Percentiles rank a stretch among this genome's conserved stretches.
Conservation (phyloP, 1,139 yeast species). For the Suhomyces bolitotheri region DNA sequence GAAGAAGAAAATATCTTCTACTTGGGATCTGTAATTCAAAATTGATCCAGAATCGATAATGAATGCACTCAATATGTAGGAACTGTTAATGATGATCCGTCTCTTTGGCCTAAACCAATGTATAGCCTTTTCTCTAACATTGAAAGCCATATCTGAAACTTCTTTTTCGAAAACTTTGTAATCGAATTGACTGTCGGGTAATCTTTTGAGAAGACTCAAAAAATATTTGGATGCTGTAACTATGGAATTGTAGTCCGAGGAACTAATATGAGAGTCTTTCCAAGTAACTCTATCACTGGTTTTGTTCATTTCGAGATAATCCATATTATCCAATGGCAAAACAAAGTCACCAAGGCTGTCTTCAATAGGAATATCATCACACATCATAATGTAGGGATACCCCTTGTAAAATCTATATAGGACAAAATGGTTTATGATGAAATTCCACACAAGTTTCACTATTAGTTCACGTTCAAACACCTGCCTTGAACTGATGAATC, state of each 20-base stretch:
- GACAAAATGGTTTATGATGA: slow-evolving; percentile 33
- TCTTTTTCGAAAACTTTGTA: slow-evolving; percentile 2
- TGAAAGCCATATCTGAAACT: background rate
- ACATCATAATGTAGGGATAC: slow-evolving; percentile 30
- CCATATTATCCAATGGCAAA: slow-evolving; percentile 10
- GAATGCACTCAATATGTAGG: slow-evolving; percentile 4
- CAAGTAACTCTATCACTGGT: slow-evolving; percentile 6
- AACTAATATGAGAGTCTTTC: slow-evolving; percentile 3
- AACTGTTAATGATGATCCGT: slow-evolving; percentile 3
- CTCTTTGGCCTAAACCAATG: slow-evolving; percentile 4
- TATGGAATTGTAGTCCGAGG: slow-evolving; percentile 8
- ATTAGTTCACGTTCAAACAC: slow-evolving; percentile 36
- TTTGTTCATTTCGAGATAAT: slow-evolving; percentile 6
- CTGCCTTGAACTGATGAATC: slow-evolving; percentile 26
- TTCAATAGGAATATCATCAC: background rate
- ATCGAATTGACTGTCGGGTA: slow-evolving; percentile 3
- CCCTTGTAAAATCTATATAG: slow-evolving; percentile 40
- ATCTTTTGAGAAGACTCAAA: slow-evolving; percentile 3
- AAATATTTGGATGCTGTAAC: slow-evolving; percentile 7
- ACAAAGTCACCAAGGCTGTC: slow-evolving; percentile 6
- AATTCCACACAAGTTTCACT: slow-evolving; percentile 44
- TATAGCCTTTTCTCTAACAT: background rate
- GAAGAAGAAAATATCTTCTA: slow-evolving; percentile 4
- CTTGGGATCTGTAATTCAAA: slow-evolving; percentile 2
- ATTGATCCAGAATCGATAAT: slow-evolving; percentile 4